Conservation (phyloP, 179 eudicot genomes). For the Spinacia oleracea region DNA sequence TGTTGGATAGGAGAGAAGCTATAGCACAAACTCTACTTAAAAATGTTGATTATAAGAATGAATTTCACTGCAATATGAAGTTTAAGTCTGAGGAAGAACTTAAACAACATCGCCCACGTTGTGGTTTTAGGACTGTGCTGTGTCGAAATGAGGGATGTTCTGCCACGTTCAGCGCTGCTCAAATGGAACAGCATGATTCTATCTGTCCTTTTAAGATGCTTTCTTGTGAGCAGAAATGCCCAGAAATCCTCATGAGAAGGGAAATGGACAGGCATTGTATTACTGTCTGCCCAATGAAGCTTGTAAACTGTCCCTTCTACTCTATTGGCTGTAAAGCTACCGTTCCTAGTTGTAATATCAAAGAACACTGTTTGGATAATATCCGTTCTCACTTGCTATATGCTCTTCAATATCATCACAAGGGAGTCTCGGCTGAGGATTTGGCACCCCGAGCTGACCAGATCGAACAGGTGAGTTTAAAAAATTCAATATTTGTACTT, state of each 20-base stretch:
- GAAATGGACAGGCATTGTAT: constrained; percentile 97
- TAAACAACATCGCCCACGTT: constrained; percentile 48
- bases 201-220: constrained; percentile 83
- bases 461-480: constrained; percentile 52
- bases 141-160: constrained; percentile 84
- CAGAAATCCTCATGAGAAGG: constrained; percentile 65
- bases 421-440: constrained; percentile 55
- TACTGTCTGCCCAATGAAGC: constrained; percentile 95
- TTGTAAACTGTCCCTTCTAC: constrained; percentile 76
- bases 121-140: constrained; percentile 67
- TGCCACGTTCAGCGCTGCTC: constrained; percentile 70
- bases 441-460: constrained; percentile 53
- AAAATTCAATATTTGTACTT: background rate
- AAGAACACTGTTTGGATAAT: constrained; percentile 57
- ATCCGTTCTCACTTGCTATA: constrained; percentile 57
- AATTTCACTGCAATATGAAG: constrained; percentile 68
- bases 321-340: constrained; percentile 71
- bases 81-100: constrained; percentile 62
- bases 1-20: constrained; percentile 71
- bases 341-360: constrained; percentile 56
- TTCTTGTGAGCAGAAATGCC: constrained; percentile 89
- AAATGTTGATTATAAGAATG: constrained; percentile 72
- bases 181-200: constrained; percentile 62
- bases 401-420: constrained; percentile 60
- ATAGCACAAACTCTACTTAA: constrained; percentile 68